Evolutionary conservation across 345 rosid genomes (phyloP).

Genomic region (Noccaea caerulescens): DNA sequence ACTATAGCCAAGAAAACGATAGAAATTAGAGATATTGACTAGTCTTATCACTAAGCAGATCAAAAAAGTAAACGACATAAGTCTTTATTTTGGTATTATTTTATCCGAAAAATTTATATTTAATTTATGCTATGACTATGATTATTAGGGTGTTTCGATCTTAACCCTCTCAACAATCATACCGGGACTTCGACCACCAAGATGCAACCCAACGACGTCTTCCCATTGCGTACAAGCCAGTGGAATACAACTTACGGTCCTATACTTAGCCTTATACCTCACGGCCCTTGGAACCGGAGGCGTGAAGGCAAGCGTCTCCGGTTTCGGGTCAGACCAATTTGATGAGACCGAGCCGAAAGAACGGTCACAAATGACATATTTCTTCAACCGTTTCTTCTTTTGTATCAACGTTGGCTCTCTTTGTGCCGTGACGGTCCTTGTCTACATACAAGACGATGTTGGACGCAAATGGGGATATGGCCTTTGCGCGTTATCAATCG

Average conservation of each 20-base stretch:
- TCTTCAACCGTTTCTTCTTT: conserved; percentile 97
- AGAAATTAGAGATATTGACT: conserved; percentile 11
- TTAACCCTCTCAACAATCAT: conserved; percentile 81
- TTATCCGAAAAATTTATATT: neutral
- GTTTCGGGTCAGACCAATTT: conserved; percentile 95
- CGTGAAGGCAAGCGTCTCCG: conserved; percentile 92
- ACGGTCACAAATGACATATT: conserved; percentile 64
- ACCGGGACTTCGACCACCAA: conserved; percentile 84
- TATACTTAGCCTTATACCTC: conserved; percentile 76
- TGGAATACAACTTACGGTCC: conserved; percentile 62
- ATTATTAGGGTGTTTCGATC: conserved; percentile 71
- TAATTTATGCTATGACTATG: neutral
- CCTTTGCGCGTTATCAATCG: conserved; percentile 72
- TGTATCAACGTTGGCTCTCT: conserved; percentile 84
- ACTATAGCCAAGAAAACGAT: conserved; percentile 29
- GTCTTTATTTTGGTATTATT: conserved; percentile 3
- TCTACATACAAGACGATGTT: conserved; percentile 82
- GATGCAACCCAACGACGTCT: conserved; percentile 49
- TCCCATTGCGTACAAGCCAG: conserved; percentile 63
- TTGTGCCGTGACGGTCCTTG: conserved; percentile 78
- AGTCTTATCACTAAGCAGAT: neutral
- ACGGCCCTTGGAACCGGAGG: conserved; percentile 96
- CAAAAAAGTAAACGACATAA: conserved; percentile 16
- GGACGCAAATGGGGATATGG: conserved; percentile 97
- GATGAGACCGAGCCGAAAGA: conserved; percentile 73